Base-by-base conservation (phyloP, 352 stramenopile genomes). In the Hyaloperonospora brassicae region DNA sequence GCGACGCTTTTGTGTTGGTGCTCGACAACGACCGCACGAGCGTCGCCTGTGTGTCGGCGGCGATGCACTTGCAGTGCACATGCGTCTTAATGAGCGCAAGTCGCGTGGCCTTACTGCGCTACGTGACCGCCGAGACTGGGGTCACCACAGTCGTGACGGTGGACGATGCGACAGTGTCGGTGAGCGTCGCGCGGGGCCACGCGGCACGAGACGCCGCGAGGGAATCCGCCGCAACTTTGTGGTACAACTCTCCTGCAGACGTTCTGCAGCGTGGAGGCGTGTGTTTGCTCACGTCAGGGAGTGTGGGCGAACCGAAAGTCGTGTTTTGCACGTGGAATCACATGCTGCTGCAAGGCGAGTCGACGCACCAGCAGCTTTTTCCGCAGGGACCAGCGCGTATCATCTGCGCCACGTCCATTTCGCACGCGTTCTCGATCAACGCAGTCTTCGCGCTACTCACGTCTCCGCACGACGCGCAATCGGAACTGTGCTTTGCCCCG, bases 341-440 rank as follows among this genome's bases (percentile, higher is more conserved):
- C 47, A 91, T 93, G 81, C 57, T 74, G 24, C 57, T 84, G n/a
- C 84, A 95, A 43, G 84, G 82, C 13, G 62, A 86, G n/a, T 73
- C 59, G n/a, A 95, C 80, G 5, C 64, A 90, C 35, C 65, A 84
- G 38, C 60, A 84, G 54, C 75, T 92, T 38, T 93, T 95, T 49
- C 81, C 79, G 6, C 46, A 66, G 17, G n/a, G 58, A 0, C 68
- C 84, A 0, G 73, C 73, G 25, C 79, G 81, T 3, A 73, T 94
- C 47, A 70, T 92, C 21, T 87, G 78, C 25, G 75, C 57, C 7
- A 90, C 84, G 30, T 92, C 84, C 14, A 93, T 95, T 52, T 73
- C 82, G 9, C 84, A 95, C 57, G 82, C 82, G 9, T 95, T 82
- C 57, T 86, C 82, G 6, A 89, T 95, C 59, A 95, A 95, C 55